Evolutionary conservation across 176 grass and related monocot species (phyloP).

Genomic region (Elaeis guineensis): DNA sequence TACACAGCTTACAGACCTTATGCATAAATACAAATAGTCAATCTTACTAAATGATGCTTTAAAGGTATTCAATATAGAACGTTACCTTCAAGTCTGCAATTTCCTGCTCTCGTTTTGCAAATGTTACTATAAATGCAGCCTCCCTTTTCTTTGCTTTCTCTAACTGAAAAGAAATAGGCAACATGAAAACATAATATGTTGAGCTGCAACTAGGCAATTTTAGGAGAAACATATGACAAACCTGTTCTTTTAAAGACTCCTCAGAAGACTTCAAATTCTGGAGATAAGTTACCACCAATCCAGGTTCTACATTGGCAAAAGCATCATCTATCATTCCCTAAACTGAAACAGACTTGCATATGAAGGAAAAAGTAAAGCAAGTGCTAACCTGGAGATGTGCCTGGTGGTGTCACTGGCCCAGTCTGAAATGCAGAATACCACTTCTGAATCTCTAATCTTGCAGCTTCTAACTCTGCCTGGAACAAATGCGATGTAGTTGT

Average conservation of each 20-base stretch:
- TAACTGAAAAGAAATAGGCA: conserved; percentile 40
- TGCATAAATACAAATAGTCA: no score
- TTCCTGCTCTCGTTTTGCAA: conserved; percentile 96
- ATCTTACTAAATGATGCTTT: no score
- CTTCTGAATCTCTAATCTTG: conserved; percentile 87
- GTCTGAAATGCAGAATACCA: conserved; percentile 91
- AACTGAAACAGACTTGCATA: no score
- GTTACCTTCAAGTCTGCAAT: conserved; percentile 89
- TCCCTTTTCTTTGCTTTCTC: conserved; percentile 99
- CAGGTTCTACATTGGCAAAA: conserved; percentile 52
- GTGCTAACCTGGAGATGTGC: conserved; percentile 54
- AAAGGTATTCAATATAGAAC: no score
- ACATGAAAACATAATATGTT: conserved; percentile 1
- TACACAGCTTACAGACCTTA: no score
- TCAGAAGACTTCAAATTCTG: conserved; percentile 90
- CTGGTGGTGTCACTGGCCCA: conserved; percentile 51
- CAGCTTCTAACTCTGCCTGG: conserved; percentile 62
- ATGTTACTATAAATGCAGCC: conserved; percentile 91
- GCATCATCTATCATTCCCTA: conserved; percentile 2
- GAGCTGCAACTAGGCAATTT: neutral
- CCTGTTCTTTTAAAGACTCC: conserved; percentile 94
- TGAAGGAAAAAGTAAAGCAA: no score
- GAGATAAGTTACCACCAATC: conserved; percentile 71
- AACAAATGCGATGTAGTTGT: conserved; percentile 16
- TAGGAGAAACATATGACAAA: conserved; percentile 17